Base-by-base conservation (phyloP, 2,329 filamentous ascomycete species). In the Apiospora rasikravindrae region DNA sequence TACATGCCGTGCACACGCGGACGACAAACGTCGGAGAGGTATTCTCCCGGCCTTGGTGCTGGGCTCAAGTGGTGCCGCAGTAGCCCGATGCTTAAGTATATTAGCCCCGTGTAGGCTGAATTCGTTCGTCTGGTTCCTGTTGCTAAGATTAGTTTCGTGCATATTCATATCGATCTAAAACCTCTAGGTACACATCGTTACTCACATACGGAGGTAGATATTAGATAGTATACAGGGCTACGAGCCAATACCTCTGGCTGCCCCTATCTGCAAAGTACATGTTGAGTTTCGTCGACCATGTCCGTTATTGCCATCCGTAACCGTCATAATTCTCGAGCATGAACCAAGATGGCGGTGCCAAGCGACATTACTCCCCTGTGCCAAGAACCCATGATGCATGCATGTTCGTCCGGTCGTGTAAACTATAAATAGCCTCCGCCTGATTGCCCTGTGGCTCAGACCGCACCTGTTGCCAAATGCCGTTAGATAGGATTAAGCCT, bases 341-440 rank as follows among this genome's bases (percentile, higher is more conserved):
- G n/a, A n/a, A n/a, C n/a, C n/a, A n/a, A n/a, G n/a, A n/a, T n/a
- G n/a, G n/a, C n/a, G n/a, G n/a, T n/a, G n/a, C n/a, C n/a, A n/a
- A n/a, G n/a, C n/a, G n/a, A n/a, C n/a, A n/a, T n/a, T n/a, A n/a
- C n/a, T n/a, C n/a, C n/a, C n/a, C n/a, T n/a, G n/a, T n/a, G 13
- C 7, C 7, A 22, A 19, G 26, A 10, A 33, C 26, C 29, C 33
- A 16, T 19, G 6, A 22, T 14, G 10, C 13, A 1, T 22, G 5
- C 16, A 5, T 6, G 6, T 10, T 26, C 16, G 4, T 19, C 44
- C 44, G 44, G 14, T 40, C 57, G 16, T 40, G 29, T 16, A 13
- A 64, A 40, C 57, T 64, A 64, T 64, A 64, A 64, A 64, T 64
- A 64, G 29, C 29, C 57, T n/a, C 57, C 57, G n/a, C 57, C 7